A percentile compares a stretch with the other conserved stretches of the same genome.
Evolutionary conservation across 495 filamentous ascomycete species (phyloP).

Genomic region (Poronia punctata): DNA sequence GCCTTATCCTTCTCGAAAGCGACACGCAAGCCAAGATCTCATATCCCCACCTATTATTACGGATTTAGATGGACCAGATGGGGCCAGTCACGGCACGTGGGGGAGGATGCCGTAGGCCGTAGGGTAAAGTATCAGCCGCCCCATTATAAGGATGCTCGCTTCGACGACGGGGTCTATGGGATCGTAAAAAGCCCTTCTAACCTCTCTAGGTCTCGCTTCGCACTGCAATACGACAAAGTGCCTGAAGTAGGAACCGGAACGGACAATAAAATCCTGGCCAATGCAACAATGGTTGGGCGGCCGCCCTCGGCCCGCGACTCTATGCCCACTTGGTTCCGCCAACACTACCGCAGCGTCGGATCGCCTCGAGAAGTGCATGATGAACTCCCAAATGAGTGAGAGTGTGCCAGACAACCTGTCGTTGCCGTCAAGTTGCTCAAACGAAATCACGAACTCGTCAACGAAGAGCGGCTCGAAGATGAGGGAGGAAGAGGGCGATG

Average conservation of each 20-base stretch:
- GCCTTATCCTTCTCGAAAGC: too few relatives aligned
- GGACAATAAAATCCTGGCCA: background rate
- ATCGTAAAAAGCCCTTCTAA: too few relatives aligned
- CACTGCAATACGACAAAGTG: too few relatives aligned
- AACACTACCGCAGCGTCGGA: background rate
- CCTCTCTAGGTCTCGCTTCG: too few relatives aligned
- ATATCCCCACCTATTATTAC: background rate
- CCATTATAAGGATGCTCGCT: too few relatives aligned
- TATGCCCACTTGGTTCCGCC: background rate
- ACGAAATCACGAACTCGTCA: conserved; percentile 3
- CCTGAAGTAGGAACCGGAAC: background rate
- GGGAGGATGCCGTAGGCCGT: too few relatives aligned
- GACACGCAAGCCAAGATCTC: conserved; percentile 4
- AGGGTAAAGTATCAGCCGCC: too few relatives aligned
- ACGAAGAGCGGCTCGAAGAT: background rate
- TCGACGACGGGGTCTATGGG: too few relatives aligned
- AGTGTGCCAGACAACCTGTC: background rate
- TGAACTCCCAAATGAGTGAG: too few relatives aligned
- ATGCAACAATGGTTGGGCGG: conserved; percentile 1
- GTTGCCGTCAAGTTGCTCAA: background rate
- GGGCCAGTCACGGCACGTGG: too few relatives aligned
- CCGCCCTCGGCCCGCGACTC: background rate
- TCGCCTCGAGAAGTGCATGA: background rate
- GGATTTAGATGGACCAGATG: background rate
- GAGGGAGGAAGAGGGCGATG: background rate